Percentiles rank a stretch among this genome's conserved stretches.
These are phyloP conservation scores for Malassezia sympodialis DNA, from an alignment of 1,284 basidiomycete species.

Conservation along the genomic window DNA sequence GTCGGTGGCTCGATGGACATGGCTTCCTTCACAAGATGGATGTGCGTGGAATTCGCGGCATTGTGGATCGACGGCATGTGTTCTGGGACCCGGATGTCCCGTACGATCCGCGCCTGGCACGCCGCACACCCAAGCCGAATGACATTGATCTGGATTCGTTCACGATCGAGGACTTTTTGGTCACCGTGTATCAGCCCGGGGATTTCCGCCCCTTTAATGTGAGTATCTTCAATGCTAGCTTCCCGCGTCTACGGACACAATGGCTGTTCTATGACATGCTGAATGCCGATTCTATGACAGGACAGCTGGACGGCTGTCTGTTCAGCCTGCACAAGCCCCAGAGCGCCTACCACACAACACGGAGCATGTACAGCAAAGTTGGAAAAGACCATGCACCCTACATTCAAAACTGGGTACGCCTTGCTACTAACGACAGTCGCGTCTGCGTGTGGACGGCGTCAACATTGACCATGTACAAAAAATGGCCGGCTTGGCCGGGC, in stretches of 20 bases:
- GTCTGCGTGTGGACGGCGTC: slow-evolving; percentile 90
- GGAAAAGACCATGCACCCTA: slow-evolving; percentile 39
- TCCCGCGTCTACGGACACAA: slow-evolving; percentile 73
- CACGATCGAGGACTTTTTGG: slow-evolving; percentile 78
- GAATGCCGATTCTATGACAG: slow-evolving; percentile 83
- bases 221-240: slow-evolving; percentile 87
- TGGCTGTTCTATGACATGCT: slow-evolving; percentile 82
- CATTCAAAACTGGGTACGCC: slow-evolving; percentile 75
- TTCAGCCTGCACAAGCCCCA: slow-evolving; percentile 95
- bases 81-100: slow-evolving; percentile 71
- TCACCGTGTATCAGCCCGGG: slow-evolving; percentile 88
- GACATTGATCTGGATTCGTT: slow-evolving; percentile 88
- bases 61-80: slow-evolving; percentile 81
- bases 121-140: slow-evolving; percentile 63
- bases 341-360: slow-evolving; percentile 76
- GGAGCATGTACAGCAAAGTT: slow-evolving; percentile 8
- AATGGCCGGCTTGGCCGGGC: slow-evolving; percentile 62
- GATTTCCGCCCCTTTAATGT: slow-evolving; percentile 79
- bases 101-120: slow-evolving; percentile 67
- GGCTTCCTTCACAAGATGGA: slow-evolving; percentile 82
- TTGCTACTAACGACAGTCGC: slow-evolving; percentile 53
- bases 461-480: slow-evolving; percentile 92
- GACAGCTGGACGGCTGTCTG: slow-evolving; percentile 93
- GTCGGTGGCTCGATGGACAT: slow-evolving; percentile 89
- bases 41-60: slow-evolving; percentile 84